Evolutionary conservation across 202 grass and related monocot species (phyloP).

Genomic region (Hordeum pubiflorum): DNA sequence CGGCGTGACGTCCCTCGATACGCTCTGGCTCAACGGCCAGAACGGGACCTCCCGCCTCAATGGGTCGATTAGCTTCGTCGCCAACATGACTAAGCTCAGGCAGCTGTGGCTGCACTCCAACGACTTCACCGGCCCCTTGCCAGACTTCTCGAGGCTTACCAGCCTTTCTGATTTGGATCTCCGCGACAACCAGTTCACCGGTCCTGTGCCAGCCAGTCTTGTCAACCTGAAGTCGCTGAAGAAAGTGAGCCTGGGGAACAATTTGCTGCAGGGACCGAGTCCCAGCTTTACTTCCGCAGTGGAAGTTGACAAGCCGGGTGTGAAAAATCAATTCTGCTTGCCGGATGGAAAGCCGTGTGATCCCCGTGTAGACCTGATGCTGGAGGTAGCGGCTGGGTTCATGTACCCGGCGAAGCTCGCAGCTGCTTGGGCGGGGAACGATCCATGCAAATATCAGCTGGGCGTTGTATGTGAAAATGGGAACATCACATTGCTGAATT

Average conservation of each 20-base stretch:
- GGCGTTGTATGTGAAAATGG: constrained; percentile 45
- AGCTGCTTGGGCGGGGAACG: constrained; percentile 49
- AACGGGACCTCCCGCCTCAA: neutral
- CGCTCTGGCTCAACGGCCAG: constrained; percentile 83
- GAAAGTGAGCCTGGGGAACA: constrained; percentile 57
- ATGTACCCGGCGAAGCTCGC: constrained; percentile 53
- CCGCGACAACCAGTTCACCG: constrained; percentile 73
- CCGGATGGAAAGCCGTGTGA: constrained; percentile 38
- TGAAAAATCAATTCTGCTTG: constrained; percentile 49
- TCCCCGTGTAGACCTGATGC: constrained; percentile 58
- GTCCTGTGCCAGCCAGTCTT: constrained; percentile 51
- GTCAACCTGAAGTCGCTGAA: constrained; percentile 41
- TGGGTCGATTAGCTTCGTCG: constrained; percentile 47
- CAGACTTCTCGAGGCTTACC: constrained; percentile 42
- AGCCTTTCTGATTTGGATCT: constrained; percentile 49
- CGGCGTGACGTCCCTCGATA: neutral
- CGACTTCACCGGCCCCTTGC: constrained; percentile 61
- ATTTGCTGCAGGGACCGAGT: constrained; percentile 59
- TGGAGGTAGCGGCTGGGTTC: constrained; percentile 58
- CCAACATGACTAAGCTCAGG: constrained; percentile 38
- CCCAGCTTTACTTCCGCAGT: constrained; percentile 26
- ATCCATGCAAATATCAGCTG: constrained; percentile 30
- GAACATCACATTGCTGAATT: constrained; percentile 49
- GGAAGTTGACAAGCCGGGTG: neutral
- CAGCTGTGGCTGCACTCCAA: constrained; percentile 80